Base-by-base conservation (phyloP, 2,329 filamentous ascomycete species). In the Penicillium brevicompactum region DNA sequence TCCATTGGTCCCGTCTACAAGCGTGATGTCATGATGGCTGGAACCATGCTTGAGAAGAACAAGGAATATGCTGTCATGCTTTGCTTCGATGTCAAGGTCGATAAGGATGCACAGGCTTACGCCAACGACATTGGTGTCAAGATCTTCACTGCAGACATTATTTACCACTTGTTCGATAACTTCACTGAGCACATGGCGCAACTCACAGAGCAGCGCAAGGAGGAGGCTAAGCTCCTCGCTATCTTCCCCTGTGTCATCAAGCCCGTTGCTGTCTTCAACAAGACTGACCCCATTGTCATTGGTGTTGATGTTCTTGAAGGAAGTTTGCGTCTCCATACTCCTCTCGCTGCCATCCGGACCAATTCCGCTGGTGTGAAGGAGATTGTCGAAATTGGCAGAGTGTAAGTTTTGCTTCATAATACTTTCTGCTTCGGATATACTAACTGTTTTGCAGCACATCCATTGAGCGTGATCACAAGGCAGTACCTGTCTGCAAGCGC, bases 21-120 rank as follows among this genome's bases (percentile, higher is more conserved):
- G 82, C 91, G 94, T 68, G 94, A 99, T 76, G 90, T 99, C 51
- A 94, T 97, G 84, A 92, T 86, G 84, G 91, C 80, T 1, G 92
- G 91, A 70, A 89, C 91, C 65, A 99, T 99, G 94, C 75, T 97
- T 69, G 94, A 99, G 77, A 97, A 97, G 80, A 84, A 88, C 14
- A 91, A 91, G 63, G 92, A 99, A 72, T 95, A 88, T 66, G 94
- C 94, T n/a, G 91, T 97, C 72, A 99, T 99, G 94, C 87, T 99
- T 48, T 97, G 94, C 75, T 99, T 99, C 83, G 95, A 99, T 74
- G 94, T 99, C 78, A 97, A 97, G 80, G 91, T 99, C 14, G 94
- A 99, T 78, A 97, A 96, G 76, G 94, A 99, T 72, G 94, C 94
- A 0, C 87, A 89, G 63, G 83, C 85, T 9, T 96, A 97, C 67